Evolutionary conservation across 768 basidiomycete genomes (phyloP).

Genomic region (Russula abietina): DNA sequence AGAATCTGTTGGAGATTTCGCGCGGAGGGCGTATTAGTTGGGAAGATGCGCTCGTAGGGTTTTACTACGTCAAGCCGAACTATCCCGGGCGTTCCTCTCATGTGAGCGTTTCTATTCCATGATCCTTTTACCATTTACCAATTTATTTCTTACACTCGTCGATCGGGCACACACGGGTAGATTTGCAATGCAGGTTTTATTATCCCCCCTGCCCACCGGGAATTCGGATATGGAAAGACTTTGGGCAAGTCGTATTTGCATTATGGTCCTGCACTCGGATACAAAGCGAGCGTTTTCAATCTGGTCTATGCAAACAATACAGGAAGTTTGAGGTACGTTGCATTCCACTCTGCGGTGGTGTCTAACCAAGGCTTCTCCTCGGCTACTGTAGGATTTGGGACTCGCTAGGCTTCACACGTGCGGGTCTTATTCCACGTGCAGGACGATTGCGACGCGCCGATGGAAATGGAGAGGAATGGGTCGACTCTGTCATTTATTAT

Average conservation of each 20-base stretch:
- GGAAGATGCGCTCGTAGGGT: slow-evolving; percentile 68
- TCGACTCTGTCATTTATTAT: slow-evolving; percentile 83
- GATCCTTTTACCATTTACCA: background rate
- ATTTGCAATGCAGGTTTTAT: slow-evolving; percentile 91
- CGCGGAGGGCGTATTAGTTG: slow-evolving; percentile 49
- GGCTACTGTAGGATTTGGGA: slow-evolving; percentile 75
- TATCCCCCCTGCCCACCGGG: slow-evolving; percentile 57
- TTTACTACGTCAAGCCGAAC: slow-evolving; percentile 84
- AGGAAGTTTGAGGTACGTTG: slow-evolving; percentile 58
- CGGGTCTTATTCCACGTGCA: slow-evolving; percentile 68
- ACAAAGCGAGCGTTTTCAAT: slow-evolving; percentile 81
- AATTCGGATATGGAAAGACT: slow-evolving; percentile 58
- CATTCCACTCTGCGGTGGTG: slow-evolving; percentile 1
- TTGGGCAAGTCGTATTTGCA: slow-evolving; percentile 75
- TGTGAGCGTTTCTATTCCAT: slow-evolving; percentile 44
- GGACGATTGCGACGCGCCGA: slow-evolving; percentile 64
- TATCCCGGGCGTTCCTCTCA: slow-evolving; percentile 88
- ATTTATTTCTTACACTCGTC: too few relatives aligned
- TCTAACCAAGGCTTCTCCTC: background rate
- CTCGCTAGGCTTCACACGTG: slow-evolving; percentile 67
- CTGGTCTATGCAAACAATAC: slow-evolving; percentile 82
- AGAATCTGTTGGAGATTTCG: slow-evolving; percentile 39
- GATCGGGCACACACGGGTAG: slow-evolving; percentile 25
- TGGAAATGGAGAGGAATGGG: slow-evolving; percentile 75
- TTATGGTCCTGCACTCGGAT: slow-evolving; percentile 75